These are phyloP conservation scores for Lolium rigidum DNA, from an alignment of 176 grass and related monocot genomes.

Conservation along the genomic window DNA sequence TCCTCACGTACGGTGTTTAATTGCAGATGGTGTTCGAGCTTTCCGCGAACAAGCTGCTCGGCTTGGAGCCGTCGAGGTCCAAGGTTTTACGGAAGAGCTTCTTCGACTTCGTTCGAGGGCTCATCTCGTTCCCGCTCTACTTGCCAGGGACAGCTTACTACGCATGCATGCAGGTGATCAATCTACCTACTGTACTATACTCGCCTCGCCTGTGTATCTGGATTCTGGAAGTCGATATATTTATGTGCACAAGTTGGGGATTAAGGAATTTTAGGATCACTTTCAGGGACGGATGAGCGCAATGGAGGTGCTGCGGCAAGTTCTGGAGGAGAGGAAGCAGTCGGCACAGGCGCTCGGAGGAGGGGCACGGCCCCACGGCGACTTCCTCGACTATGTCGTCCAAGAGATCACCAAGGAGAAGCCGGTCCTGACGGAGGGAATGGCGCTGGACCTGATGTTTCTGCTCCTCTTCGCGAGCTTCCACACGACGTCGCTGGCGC, in stretches of 20 bases:
- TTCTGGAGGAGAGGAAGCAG: constrained; percentile 57
- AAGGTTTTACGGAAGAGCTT: constrained; percentile 72
- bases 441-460: constrained; percentile 63
- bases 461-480: constrained; percentile 73
- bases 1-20: not conserved
- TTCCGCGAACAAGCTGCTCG: constrained; percentile 71
- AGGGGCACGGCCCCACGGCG: not conserved
- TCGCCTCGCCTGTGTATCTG: not conserved
- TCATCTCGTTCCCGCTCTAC: constrained; percentile 79
- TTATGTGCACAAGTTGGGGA: not conserved
- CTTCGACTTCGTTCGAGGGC: constrained; percentile 66
- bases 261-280: not conserved
- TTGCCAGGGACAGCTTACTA: constrained; percentile 79
- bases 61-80: constrained; percentile 52
- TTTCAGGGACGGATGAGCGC: constrained; percentile 65
- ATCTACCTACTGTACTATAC: not conserved
- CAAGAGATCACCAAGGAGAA: constrained; percentile 54
- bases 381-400: constrained; percentile 54
- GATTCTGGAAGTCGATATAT: not conserved
- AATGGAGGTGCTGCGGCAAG: constrained; percentile 62
- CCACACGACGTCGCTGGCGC: constrained; percentile 64
- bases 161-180: constrained; percentile 69
- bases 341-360: not conserved
- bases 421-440: constrained; percentile 46
- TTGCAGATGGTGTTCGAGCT: constrained; percentile 82